Evolutionary conservation across 345 rosid genomes (phyloP).

Genomic region (Aegle marmelos): DNA sequence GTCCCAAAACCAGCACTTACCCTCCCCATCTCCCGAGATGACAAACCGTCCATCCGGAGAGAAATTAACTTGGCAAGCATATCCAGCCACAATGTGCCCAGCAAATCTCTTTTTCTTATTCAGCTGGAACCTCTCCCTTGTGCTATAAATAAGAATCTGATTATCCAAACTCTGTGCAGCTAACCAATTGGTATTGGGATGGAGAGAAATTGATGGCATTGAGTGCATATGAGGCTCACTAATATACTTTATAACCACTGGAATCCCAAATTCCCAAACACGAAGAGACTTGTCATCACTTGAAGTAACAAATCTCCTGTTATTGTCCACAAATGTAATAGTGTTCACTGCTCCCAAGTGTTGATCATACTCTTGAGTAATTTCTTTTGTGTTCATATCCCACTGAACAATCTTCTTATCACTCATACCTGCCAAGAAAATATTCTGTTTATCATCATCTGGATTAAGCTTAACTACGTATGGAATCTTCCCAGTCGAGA

Average conservation of each 20-base stretch:
- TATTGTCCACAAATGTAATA: constrained; percentile 92
- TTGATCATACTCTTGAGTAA: constrained; percentile 88
- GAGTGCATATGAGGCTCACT: constrained; percentile 99
- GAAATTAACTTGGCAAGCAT: constrained; percentile 98
- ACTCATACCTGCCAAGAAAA: constrained; percentile 96
- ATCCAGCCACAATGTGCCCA: constrained; percentile 90
- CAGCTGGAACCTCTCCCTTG: constrained; percentile 94
- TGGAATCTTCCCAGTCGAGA: constrained; percentile 89
- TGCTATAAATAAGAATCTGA: constrained; percentile 87
- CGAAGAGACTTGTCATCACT: constrained; percentile 99
- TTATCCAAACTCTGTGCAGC: constrained; percentile 98
- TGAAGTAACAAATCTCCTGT: constrained; percentile 92
- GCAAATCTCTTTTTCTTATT: constrained; percentile 97
- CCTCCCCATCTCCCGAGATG: constrained; percentile 99
- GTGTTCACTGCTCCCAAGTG: constrained; percentile 94
- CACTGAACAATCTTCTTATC: constrained; percentile 99
- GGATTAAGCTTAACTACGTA: constrained; percentile 94
- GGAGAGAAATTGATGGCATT: constrained; percentile 90
- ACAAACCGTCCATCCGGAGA: constrained; percentile 99
- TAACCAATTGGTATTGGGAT: constrained; percentile 91
- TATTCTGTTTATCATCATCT: constrained; percentile 90
- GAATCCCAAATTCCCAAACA: constrained; percentile 98
- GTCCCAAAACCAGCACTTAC: constrained; percentile 99
- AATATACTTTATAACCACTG: constrained; percentile 95
- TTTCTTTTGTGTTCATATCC: constrained; percentile 93